Evolutionary conservation across 2,329 filamentous ascomycete species (phyloP), one percentile per base, ranked within the genome.

Genomic region (Decorospora gaudefroyi): DNA sequence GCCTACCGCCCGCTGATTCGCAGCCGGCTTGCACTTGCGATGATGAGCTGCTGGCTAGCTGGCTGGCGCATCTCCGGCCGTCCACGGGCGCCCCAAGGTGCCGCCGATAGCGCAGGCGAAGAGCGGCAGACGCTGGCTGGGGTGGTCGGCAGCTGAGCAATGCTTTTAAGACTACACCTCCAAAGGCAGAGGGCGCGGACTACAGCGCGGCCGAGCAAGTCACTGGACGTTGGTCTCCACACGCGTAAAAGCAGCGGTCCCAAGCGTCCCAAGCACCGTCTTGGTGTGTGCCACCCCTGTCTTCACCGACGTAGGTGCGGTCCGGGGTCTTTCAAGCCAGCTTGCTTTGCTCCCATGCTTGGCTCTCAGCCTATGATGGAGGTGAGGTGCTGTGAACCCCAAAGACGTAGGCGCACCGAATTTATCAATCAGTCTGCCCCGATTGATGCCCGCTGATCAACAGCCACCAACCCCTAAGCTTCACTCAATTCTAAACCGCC

Each of bases 341-440:
- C 59, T 53, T 63, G 59, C 59, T 55, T n/a, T 55, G 47, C 55
- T 60, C 52, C 53, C 62, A 33, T 50, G 53, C 65, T 67, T 69
- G 64, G 63, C 64, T 42, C 37, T 46, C 56, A 67, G 65, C 65
- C 67, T 65, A 68, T 69, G 64, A 69, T 70, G 67, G 57, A 59
- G 52, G 56, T 63, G 57, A 59, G 52, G 56, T 63, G 54, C 55
- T 61, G 61, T 64, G 62, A 58, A 54, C 48, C 62, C 55, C 31
- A 61, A 59, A 58, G 57, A 64, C 63, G 62, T 64, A 62, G 57
- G 57, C 54, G 46, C 42, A 49, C 40, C 49, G 57, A 68, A 62
- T 66, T 68, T 68, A 68, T 61, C 62, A 64, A 55, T 54, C 48
- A 52, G 36, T 47, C 32, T 50, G 57, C 59, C 65, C 64, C 61